These are phyloP conservation scores for Rhodotorula graminis DNA, from an alignment of 768 basidiomycete genomes.

Conservation along the genomic window DNA sequence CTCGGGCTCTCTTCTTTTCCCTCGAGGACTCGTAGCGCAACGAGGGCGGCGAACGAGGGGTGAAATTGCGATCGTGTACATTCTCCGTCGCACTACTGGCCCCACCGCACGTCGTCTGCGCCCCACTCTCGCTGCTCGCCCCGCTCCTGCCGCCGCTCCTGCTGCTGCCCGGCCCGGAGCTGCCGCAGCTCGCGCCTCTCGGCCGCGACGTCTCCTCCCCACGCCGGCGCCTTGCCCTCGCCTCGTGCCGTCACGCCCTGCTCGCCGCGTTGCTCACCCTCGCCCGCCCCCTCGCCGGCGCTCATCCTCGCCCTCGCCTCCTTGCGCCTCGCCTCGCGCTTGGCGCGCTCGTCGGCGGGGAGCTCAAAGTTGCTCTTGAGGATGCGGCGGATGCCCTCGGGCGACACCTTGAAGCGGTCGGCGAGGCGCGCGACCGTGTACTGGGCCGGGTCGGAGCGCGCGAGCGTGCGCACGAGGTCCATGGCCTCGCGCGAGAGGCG, in stretches of 20 bases:
- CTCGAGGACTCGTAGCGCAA: too few relatives aligned
- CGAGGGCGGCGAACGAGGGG: too few relatives aligned
- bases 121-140: too few relatives aligned
- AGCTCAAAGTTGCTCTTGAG: slow-evolving; percentile 71
- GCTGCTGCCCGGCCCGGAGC: not conserved
- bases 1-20: too few relatives aligned
- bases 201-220: slow-evolving; percentile 31
- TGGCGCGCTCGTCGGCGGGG: slow-evolving; percentile 49
- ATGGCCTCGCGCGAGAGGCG: slow-evolving; percentile 78
- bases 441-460: slow-evolving; percentile 59
- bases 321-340: slow-evolving; percentile 39
- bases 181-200: slow-evolving; percentile 33
- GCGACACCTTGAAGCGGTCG: slow-evolving; percentile 69
- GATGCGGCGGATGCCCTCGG: slow-evolving; percentile 74
- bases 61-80: too few relatives aligned
- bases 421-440: slow-evolving; percentile 68
- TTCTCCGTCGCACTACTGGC: too few relatives aligned
- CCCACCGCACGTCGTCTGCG: too few relatives aligned
- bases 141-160: too few relatives aligned
- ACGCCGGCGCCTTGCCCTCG: slow-evolving; percentile 1
- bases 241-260: too few relatives aligned
- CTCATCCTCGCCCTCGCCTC: slow-evolving; percentile 28
- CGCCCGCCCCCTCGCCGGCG: too few relatives aligned
- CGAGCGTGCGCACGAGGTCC: slow-evolving; percentile 67
- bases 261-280: too few relatives aligned